These are phyloP conservation scores for Barnettozyma wickerhamii DNA, from an alignment of 805 yeast genomes.

Conservation along the genomic window DNA sequence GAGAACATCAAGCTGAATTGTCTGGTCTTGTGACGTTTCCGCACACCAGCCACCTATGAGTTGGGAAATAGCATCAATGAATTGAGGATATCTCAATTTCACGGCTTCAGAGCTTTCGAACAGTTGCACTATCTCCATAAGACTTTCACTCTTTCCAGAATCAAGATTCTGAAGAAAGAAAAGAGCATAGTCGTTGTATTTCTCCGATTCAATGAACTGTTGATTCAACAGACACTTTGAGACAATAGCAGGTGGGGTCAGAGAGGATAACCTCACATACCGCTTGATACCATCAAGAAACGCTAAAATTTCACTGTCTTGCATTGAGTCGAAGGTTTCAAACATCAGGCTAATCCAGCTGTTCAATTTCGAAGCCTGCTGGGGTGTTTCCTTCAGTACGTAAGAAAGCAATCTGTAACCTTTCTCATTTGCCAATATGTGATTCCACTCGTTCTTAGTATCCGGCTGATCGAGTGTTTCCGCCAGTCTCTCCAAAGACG, in stretches of 20 bases:
- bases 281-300: constrained; percentile 9
- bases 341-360: constrained; percentile 12
- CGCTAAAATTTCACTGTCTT: neutral
- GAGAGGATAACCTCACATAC: constrained; percentile 7
- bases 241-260: constrained; percentile 10
- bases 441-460: constrained; percentile 10
- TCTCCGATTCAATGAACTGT: neutral
- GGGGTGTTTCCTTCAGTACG: constrained; percentile 1
- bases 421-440: constrained; percentile 8
- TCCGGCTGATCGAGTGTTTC: constrained; percentile 1
- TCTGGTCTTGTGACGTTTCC: neutral
- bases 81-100: constrained; percentile 14
- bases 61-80: constrained; percentile 7
- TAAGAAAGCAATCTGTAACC: constrained; percentile 9
- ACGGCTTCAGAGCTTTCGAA: constrained; percentile 3
- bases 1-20: neutral
- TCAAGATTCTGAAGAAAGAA: constrained; percentile 10
- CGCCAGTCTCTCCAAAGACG: constrained; percentile 7
- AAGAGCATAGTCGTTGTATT: constrained; percentile 8
- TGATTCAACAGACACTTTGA: constrained; percentile 8
- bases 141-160: neutral
- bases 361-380: constrained; percentile 6
- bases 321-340: constrained; percentile 1
- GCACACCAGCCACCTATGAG: neutral
- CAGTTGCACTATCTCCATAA: constrained; percentile 8